Conservation (phyloP, 768 basidiomycete genomes). For the Russula abietina region DNA sequence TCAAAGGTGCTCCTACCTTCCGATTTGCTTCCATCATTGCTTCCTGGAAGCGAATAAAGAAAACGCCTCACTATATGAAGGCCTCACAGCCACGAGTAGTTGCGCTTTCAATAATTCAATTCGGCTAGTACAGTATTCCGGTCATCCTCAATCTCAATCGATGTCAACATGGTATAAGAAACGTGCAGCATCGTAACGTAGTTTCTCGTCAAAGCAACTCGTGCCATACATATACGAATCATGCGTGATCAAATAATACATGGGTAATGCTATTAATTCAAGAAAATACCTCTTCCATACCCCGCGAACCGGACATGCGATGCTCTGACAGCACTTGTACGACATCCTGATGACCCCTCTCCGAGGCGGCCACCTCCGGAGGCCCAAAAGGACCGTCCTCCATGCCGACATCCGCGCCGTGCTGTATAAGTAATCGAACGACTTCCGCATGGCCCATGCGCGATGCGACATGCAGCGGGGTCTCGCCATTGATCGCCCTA, state of each 20-base stretch:
- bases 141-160: no score
- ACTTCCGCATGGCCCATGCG: constrained; percentile 4
- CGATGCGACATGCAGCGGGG: constrained; percentile 4
- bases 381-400: background rate
- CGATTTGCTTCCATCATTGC: no score
- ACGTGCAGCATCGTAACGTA: background rate
- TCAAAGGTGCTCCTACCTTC: no score
- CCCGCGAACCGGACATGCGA: background rate
- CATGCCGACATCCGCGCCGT: background rate
- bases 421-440: constrained; percentile 4
- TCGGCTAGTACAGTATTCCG: no score
- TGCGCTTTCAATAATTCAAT: no score
- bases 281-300: background rate
- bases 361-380: background rate
- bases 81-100: no score
- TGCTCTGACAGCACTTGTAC: background rate
- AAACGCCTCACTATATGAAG: no score
- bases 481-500: constrained; percentile 1
- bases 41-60: no score
- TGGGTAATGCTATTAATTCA: background rate
- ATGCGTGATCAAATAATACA: background rate
- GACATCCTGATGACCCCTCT: background rate
- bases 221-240: background rate
- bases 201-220: background rate
- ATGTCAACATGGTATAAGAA: no score